Percentiles rank a stretch among this genome's conserved stretches.
Evolutionary conservation across 371 early-diverging fungal genomes (phyloP).

Genomic region (Choanephora cucurbitarum): DNA sequence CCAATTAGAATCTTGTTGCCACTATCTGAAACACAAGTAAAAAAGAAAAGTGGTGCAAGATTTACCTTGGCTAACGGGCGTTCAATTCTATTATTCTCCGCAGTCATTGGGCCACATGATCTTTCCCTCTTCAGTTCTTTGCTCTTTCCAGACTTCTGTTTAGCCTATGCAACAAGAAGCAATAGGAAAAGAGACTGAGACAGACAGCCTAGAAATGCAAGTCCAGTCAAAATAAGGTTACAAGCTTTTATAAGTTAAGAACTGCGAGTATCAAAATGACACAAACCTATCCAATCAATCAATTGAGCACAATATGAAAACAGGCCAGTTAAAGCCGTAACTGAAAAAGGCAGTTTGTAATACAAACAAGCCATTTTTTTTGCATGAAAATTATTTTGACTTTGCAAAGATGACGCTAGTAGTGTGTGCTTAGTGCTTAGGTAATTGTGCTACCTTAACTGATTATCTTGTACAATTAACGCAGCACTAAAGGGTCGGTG

Average conservation of each 20-base stretch:
- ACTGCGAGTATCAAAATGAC: too few species aligned
- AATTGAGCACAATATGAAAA: constrained; percentile 7
- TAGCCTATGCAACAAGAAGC: too few species aligned
- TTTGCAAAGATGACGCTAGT: neutral
- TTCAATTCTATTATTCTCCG: neutral
- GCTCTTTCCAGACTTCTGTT: too few species aligned
- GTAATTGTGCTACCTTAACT: neutral
- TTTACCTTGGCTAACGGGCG: neutral
- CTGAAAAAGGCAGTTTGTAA: constrained; percentile 2
- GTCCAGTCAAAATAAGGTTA: too few species aligned
- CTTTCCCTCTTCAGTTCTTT: neutral
- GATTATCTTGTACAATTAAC: too few species aligned
- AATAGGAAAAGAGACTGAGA: neutral
- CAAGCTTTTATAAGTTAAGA: too few species aligned
- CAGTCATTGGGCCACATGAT: neutral
- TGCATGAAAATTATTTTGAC: neutral
- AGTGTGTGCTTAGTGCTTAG: neutral
- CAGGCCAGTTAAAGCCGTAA: constrained; percentile 5
- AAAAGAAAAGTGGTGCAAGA: neutral
- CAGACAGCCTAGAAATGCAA: too few species aligned
- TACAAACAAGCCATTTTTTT: neutral
- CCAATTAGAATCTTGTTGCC: constrained; percentile 10
- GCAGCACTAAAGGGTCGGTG: too few species aligned
- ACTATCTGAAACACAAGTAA: constrained; percentile 11
- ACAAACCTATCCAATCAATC: constrained; percentile 9